phyloP scores from a whole-genome alignment of 106 monocot genomes.

The Phalaenopsis equestris region DNA sequence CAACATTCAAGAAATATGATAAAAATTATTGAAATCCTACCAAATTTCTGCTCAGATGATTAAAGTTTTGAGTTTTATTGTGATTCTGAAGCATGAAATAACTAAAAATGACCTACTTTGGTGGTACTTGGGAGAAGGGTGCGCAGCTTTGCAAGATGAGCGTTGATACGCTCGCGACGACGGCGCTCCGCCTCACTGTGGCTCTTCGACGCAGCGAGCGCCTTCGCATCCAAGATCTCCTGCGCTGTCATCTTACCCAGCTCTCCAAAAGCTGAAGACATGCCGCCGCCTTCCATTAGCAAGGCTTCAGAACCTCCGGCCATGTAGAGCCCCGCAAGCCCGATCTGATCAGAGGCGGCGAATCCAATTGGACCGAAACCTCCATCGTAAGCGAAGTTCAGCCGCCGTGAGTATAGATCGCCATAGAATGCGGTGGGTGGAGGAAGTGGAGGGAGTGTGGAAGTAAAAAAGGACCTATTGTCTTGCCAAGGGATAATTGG shows the following conservation, averaged over 20 bases:
- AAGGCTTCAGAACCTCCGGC: slow-evolving; percentile 13
- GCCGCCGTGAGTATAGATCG: slow-evolving; percentile 11
- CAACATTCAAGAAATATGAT: too few species aligned
- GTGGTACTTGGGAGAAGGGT: slow-evolving; percentile 93
- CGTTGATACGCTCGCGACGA: slow-evolving; percentile 86
- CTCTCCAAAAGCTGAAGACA: slow-evolving; percentile 43
- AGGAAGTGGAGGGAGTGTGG: slow-evolving; percentile 14
- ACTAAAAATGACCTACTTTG: slow-evolving; percentile 39
- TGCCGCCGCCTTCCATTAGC: slow-evolving; percentile 6
- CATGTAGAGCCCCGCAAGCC: slow-evolving; percentile 28
- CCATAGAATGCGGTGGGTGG: slow-evolving; percentile 16
- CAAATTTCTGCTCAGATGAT: too few species aligned
- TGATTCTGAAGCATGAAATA: too few species aligned
- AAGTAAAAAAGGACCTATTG: slow-evolving; percentile 6
- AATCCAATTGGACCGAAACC: neutral
- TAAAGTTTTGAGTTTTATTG: too few species aligned
- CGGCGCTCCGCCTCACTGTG: slow-evolving; percentile 97
- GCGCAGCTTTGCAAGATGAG: slow-evolving; percentile 70
- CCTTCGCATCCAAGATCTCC: slow-evolving; percentile 97
- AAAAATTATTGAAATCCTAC: too few species aligned
- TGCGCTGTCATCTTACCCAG: slow-evolving; percentile 71
- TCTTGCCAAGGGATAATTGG: neutral
- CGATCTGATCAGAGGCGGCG: slow-evolving; percentile 17
- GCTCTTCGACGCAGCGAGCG: slow-evolving; percentile 91
- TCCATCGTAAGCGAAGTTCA: slow-evolving; percentile 28